Conservation (phyloP, 2,329 filamentous ascomycete species). For the Leptographium procerum region DNA sequence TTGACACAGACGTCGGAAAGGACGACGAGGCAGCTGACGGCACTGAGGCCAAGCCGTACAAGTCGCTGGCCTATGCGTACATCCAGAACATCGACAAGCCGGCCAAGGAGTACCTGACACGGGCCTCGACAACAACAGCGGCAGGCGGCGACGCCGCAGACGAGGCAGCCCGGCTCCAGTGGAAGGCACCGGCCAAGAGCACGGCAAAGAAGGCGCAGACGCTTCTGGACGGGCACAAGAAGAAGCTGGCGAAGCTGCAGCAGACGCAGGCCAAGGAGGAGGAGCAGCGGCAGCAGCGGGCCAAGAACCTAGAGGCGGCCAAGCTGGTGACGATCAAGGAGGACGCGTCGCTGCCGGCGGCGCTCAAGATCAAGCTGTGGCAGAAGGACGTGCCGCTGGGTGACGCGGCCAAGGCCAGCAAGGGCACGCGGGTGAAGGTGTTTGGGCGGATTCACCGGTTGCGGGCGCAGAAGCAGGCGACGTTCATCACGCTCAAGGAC, state of each 20-base stretch:
- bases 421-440: conserved; percentile 67
- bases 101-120: conserved; percentile 51
- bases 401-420: conserved; percentile 33
- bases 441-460: conserved; percentile 74
- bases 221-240: conserved; percentile 64
- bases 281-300: conserved; percentile 59
- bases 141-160: conserved; percentile 52
- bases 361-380: conserved; percentile 60
- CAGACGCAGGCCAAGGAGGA: conserved; percentile 61
- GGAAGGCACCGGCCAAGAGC: conserved; percentile 74
- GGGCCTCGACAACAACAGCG: conserved; percentile 53
- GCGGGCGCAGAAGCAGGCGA: conserved; percentile 70
- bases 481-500: conserved; percentile 78
- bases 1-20: conserved; percentile 69
- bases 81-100: conserved; percentile 52
- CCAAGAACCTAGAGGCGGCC: conserved; percentile 63
- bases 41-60: conserved; percentile 65
- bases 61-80: conserved; percentile 68
- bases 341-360: conserved; percentile 63
- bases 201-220: conserved; percentile 76
- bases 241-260: conserved; percentile 71
- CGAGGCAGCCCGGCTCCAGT: conserved; percentile 51
- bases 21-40: conserved; percentile 59
- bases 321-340: conserved; percentile 65
- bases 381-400: conserved; percentile 29